Evolutionary conservation across 2,329 filamentous ascomycete genomes (phyloP).

Genomic region (Aspergillus calidoustus): DNA sequence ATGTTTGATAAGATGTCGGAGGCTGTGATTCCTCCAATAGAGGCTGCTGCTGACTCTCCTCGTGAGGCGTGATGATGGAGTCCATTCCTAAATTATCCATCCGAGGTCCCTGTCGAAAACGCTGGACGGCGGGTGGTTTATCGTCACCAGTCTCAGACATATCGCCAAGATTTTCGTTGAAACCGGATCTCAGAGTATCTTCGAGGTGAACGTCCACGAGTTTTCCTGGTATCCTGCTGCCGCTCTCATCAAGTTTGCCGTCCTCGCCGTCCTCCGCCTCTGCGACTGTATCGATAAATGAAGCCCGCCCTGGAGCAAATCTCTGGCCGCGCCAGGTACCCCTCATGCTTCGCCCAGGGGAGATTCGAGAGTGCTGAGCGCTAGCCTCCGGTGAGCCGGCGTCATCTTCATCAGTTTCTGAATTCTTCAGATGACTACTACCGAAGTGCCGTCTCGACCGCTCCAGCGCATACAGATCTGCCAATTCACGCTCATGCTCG

Average conservation of each 20-base stretch:
- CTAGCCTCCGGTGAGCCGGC: conserved; percentile 60
- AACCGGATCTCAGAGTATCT: conserved; percentile 57
- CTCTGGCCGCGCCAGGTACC: conserved; percentile 62
- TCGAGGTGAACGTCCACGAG: conserved; percentile 90
- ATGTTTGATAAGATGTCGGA: conserved; percentile 58
- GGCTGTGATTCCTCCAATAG: conserved; percentile 50
- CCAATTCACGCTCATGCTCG: conserved; percentile 85
- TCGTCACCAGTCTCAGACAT: conserved; percentile 51
- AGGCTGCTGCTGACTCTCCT: conserved; percentile 55
- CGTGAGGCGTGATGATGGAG: conserved; percentile 52
- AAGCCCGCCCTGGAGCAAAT: conserved; percentile 43
- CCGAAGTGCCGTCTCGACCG: conserved; percentile 87
- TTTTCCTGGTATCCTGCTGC: conserved; percentile 63
- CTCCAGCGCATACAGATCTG: conserved; percentile 92
- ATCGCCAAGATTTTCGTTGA: conserved; percentile 44
- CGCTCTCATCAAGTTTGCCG: conserved; percentile 31
- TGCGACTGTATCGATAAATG: conserved; percentile 38
- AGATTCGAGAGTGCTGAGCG: conserved; percentile 43
- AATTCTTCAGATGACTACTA: conserved; percentile 80
- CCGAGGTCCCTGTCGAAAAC: conserved; percentile 55
- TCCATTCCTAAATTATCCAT: conserved; percentile 43
- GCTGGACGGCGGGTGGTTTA: conserved; percentile 58
- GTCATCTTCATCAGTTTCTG: conserved; percentile 77
- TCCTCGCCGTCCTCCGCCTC: conserved; percentile 47
- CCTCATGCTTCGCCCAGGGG: conserved; percentile 55